Base-by-base conservation (phyloP, 331 rosid genomes). In the Malus hybrid region DNA sequence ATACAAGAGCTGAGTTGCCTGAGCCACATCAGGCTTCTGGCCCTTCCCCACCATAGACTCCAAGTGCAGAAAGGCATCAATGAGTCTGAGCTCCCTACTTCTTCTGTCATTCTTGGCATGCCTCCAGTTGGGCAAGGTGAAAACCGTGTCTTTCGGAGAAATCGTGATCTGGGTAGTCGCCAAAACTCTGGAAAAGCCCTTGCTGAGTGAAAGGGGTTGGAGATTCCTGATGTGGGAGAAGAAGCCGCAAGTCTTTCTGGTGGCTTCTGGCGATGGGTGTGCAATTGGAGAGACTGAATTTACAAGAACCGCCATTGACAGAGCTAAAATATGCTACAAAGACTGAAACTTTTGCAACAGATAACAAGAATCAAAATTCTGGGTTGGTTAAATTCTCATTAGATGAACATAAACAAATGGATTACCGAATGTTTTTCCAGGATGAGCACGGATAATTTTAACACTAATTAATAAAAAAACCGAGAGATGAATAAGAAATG, bases 1-100 rank as follows among this genome's bases (percentile, higher is more conserved):
- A 84, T 91, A 90, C 78, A 92, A 64, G 7, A 94, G 87, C 82
- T 88, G 97, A 72, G 99, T 91, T 52, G 91, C 92, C 73, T 87
- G 97, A 56, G 60, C 75, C 13, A 80, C 87, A 67, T 90, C 90
- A 79, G 97, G 99, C 83, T 87, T 91, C 34, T 81, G 90, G 78
- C 96, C 96, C 81, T 84, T 92, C 69, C 78, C 80, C 9, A 87
- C 88, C 96, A 87, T 83, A 9, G 75, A 63, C 78, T 94, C 91
- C 24, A 94, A 82, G 27, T 86, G 83, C 75, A 87, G 72, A 84
- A 90, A 94, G 32, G 97, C 89, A 81, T 86, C 93, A 77, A 80
- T 80, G 0, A 88, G 70, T 55, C 88, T 88, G 7, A 75, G 39
- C 33, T 90, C 97, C 78, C 24, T 88, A 31, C 87, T 87, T 29